A percentile compares a stretch with the other conserved stretches of the same genome.
phyloP scores from a whole-genome alignment of 768 basidiomycete species.

The Kwoniella sp. region DNA sequence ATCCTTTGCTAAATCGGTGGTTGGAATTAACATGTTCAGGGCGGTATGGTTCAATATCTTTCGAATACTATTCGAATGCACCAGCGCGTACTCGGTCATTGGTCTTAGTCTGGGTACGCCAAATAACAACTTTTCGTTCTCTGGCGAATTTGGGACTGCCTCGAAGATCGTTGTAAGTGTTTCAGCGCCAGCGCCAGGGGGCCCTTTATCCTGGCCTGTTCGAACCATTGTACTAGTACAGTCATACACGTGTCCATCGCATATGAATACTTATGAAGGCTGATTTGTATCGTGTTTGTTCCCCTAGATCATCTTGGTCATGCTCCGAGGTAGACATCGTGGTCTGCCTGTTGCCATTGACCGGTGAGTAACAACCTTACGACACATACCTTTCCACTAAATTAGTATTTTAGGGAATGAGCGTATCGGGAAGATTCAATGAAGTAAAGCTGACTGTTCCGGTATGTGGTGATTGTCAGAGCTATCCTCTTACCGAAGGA shows the following conservation, averaged over 20 bases:
- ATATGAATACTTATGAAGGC: not conserved
- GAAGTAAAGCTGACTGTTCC: no score
- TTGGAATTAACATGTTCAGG: no score
- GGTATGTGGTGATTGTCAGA: slow-evolving; percentile 2
- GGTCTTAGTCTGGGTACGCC: slow-evolving; percentile 48
- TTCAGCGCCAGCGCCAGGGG: no score
- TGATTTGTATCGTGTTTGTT: not conserved
- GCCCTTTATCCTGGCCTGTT: no score
- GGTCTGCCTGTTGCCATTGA: slow-evolving; percentile 51
- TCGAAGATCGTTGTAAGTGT: slow-evolving; percentile 50
- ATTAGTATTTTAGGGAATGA: no score
- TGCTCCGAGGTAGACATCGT: slow-evolving; percentile 48
- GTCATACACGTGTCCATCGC: no score
- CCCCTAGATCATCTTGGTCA: slow-evolving; percentile 26
- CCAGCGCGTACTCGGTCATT: slow-evolving; percentile 47
- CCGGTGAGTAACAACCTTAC: slow-evolving; percentile 29
- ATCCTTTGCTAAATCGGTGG: no score
- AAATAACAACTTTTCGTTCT: slow-evolving; percentile 47
- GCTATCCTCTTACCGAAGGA: slow-evolving; percentile 44
- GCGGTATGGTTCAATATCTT: slow-evolving; percentile 43
- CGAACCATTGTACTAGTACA: no score
- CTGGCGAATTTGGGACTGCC: slow-evolving; percentile 36
- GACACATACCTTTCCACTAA: no score
- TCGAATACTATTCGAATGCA: slow-evolving; percentile 50
- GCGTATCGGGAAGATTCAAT: no score